Evolutionary conservation across 2,329 filamentous ascomycete genomes (phyloP), one percentile per base, ranked within the genome.

Genomic region (Penicillium sp.): DNA sequence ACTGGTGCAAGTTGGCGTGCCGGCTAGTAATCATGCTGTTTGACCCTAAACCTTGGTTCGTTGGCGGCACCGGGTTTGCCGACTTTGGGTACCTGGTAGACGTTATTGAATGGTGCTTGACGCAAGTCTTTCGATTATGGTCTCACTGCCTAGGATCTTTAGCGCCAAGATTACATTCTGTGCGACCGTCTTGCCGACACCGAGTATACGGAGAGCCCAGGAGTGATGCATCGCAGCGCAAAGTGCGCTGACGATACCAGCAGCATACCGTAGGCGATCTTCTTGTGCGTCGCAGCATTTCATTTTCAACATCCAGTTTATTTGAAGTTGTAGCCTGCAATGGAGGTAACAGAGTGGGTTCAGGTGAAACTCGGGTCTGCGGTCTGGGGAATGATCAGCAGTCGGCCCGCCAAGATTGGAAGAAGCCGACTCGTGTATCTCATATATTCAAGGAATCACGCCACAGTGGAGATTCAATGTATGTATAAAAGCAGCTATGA

Each of bases 101-200:
- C 3, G 19, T n/a, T 2, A 33, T 17, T n/a, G n/a, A 28, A 24
- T 35, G n/a, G 6, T 21, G 9, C 28, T 24, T 32, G 6, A 9
- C 6, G 9, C 26, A 22, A 29, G 5, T n/a, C 6, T 7, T 37
- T n/a, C 13, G 12, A 29, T 19, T 2, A 12, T 7, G 9, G 0
- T 15, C 46, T 31, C 52, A 55, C 55, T 49, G 55, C 32, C 55
- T 57, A 24, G 55, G 48, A 21, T 49, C 72, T 65, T 45, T 75
- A 60, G 54, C 71, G 71, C 57, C 54, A 22, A 62, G 47, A 17
- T 55, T 39, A 45, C 61, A 63, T 17, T 60, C 49, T 0, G 65
- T 67, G 55, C 77, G 74, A 51, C 71, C 73, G 55, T 77, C 75
- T 48, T 76, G 71, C 40, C 74, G 74, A 58, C 75, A 78, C 49